phyloP scores from a whole-genome alignment of 371 early-diverging fungal species.

The Saksenaea vasiformis region DNA sequence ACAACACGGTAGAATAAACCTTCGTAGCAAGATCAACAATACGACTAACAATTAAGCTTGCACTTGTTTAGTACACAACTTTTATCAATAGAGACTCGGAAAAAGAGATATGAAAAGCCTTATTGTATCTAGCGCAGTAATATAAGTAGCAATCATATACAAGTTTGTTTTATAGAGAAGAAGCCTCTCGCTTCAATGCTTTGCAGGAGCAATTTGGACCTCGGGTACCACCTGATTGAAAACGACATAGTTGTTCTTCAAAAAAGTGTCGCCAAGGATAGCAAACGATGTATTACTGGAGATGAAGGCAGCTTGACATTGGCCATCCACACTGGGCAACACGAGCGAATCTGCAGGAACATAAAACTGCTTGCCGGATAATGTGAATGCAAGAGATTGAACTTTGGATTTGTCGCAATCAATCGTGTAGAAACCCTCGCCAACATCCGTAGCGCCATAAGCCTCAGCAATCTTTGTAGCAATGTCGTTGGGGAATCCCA shows the following conservation, averaged over 20 bases:
- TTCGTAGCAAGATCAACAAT: too few relatives aligned
- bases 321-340: not conserved
- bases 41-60: too few relatives aligned
- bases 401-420: constrained; percentile 16
- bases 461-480: constrained; percentile 21
- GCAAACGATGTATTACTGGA: constrained; percentile 24
- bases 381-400: constrained; percentile 12
- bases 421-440: constrained; percentile 25
- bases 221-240: constrained; percentile 21
- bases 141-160: too few relatives aligned
- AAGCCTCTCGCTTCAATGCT: not conserved
- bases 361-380: constrained; percentile 14
- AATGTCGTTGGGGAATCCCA: constrained; percentile 44
- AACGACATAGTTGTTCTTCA: constrained; percentile 49
- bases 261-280: constrained; percentile 45
- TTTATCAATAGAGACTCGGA: too few relatives aligned
- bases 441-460: constrained; percentile 14
- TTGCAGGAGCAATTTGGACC: constrained; percentile 26
- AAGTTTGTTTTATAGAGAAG: too few relatives aligned
- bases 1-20: too few relatives aligned
- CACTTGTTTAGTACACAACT: too few relatives aligned
- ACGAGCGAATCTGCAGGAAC: constrained; percentile 13
- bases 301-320: constrained; percentile 30
- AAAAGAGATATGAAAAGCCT: too few relatives aligned
- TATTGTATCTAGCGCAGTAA: too few relatives aligned